Percentiles rank a stretch among this genome's conserved stretches.
Evolutionary conservation across 208 protist species (phyloP).

Genomic region (Leishmania major): DNA sequence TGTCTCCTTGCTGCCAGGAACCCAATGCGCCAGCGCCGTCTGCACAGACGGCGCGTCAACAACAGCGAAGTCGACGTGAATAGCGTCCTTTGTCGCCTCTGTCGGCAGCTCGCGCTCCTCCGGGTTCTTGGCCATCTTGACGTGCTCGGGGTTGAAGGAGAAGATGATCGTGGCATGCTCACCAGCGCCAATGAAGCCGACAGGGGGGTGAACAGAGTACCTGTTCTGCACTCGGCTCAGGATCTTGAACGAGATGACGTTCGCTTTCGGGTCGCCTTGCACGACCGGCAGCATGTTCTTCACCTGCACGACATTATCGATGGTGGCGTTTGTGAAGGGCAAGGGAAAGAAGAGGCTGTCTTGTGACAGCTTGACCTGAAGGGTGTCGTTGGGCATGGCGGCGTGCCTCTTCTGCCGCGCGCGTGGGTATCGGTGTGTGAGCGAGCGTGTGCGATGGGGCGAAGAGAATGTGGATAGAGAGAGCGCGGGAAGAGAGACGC

Average conservation of each 20-base stretch:
- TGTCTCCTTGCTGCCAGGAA: conserved; percentile 16
- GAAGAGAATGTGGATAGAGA: neutral
- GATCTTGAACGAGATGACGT: conserved; percentile 80
- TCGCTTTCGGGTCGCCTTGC: conserved; percentile 36
- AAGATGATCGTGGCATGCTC: conserved; percentile 57
- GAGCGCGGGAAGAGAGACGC: neutral
- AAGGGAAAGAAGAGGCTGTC: conserved; percentile 79
- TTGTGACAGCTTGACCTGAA: conserved; percentile 67
- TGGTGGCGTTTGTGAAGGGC: conserved; percentile 67
- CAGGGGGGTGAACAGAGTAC: conserved; percentile 63
- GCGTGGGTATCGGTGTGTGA: conserved; percentile 6
- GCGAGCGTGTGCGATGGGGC: neutral
- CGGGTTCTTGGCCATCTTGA: conserved; percentile 44
- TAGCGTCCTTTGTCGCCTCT: conserved; percentile 60
- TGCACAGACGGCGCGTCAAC: conserved; percentile 29
- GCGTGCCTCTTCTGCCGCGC: neutral
- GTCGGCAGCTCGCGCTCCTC: conserved; percentile 43
- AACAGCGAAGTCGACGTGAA: conserved; percentile 82
- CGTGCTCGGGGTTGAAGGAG: conserved; percentile 60
- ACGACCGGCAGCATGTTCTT: conserved; percentile 56
- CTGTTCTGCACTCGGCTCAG: conserved; percentile 66
- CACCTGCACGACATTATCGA: conserved; percentile 82
- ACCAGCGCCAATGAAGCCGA: conserved; percentile 72
- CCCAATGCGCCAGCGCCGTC: conserved; percentile 12
- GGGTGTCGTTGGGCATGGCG: conserved; percentile 22